Percentiles rank a stretch among this genome's conserved stretches.
Evolutionary conservation across 2,329 filamentous ascomycete species (phyloP).

Genomic region (Aspergillus aculeatus): DNA sequence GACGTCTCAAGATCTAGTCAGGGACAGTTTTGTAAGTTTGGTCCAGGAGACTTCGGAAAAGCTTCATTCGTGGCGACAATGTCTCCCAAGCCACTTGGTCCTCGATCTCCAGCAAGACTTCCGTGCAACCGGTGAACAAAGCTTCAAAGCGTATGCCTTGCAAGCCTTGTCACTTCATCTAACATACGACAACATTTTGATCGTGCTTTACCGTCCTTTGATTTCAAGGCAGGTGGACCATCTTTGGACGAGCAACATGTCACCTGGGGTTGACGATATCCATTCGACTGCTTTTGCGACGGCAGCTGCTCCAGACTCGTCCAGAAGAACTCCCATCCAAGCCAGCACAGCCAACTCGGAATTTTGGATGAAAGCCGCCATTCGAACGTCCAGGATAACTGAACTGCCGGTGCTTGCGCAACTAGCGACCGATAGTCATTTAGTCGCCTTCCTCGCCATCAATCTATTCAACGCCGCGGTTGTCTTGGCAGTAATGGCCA

Average conservation of each 20-base stretch:
- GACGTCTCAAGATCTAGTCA: constrained; percentile 17
- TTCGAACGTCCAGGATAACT: constrained; percentile 41
- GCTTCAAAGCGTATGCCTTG: constrained; percentile 25
- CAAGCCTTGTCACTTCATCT: constrained; percentile 46
- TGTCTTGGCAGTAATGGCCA: constrained; percentile 44
- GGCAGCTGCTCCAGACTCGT: background rate
- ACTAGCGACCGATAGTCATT: constrained; percentile 44
- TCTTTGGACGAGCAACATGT: constrained; percentile 17
- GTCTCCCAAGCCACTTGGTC: constrained; percentile 18
- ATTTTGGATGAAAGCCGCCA: constrained; percentile 36
- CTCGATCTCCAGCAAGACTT: constrained; percentile 22
- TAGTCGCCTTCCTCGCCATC: constrained; percentile 47
- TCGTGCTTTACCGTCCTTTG: constrained; percentile 46
- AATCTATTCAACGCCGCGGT: constrained; percentile 49
- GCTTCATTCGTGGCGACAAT: constrained; percentile 19
- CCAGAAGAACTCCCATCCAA: background rate
- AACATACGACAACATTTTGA: constrained; percentile 46
- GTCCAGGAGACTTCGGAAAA: constrained; percentile 21
- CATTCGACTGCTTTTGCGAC: background rate
- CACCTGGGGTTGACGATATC: constrained; percentile 1
- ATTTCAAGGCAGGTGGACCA: constrained; percentile 38
- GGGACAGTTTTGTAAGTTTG: constrained; percentile 19
- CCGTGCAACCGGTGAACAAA: background rate
- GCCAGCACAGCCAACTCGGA: constrained; percentile 16
- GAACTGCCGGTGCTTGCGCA: constrained; percentile 33